Conservation (phyloP, 768 basidiomycete genomes). For the Boletus tomentosulus region DNA sequence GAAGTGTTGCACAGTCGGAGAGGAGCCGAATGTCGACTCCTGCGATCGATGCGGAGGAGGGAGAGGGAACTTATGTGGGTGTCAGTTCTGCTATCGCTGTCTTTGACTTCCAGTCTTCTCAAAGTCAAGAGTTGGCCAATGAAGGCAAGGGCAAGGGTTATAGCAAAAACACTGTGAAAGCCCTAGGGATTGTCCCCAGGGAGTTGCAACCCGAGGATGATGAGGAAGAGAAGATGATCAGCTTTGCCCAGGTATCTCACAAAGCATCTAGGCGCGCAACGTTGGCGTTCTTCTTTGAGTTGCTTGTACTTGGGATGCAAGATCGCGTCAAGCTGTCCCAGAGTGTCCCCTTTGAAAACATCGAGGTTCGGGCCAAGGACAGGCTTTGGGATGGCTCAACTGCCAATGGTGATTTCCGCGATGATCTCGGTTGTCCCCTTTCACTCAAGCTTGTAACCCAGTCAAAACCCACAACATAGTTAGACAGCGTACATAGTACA, state of each 20-base stretch:
- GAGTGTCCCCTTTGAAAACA: slow-evolving; percentile 34
- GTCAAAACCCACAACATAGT: too few species aligned
- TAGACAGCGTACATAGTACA: too few species aligned
- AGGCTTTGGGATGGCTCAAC: too few species aligned
- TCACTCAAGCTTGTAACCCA: too few species aligned
- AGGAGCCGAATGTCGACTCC: slow-evolving; percentile 67
- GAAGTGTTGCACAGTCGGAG: too few species aligned
- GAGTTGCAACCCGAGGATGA: slow-evolving; percentile 59
- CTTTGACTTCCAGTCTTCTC: slow-evolving; percentile 66
- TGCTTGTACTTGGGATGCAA: slow-evolving; percentile 89
- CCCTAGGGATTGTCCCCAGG: slow-evolving; percentile 66
- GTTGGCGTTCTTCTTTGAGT: slow-evolving; percentile 95
- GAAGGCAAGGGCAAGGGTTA: slow-evolving; percentile 68
- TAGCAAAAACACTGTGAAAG: slow-evolving; percentile 87
- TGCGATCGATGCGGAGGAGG: slow-evolving; percentile 57
- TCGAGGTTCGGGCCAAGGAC: too few species aligned
- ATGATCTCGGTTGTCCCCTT: too few species aligned
- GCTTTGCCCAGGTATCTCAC: slow-evolving; percentile 74
- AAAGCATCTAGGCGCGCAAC: slow-evolving; percentile 91
- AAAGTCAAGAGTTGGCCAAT: slow-evolving; percentile 41
- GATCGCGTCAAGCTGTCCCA: slow-evolving; percentile 87
- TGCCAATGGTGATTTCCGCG: too few species aligned
- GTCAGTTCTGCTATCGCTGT: slow-evolving; percentile 69
- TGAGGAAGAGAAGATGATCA: slow-evolving; percentile 57
- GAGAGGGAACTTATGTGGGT: slow-evolving; percentile 65